phyloP scores from a whole-genome alignment of 2,329 filamentous ascomycete genomes.

The Talaromyces sp. region DNA sequence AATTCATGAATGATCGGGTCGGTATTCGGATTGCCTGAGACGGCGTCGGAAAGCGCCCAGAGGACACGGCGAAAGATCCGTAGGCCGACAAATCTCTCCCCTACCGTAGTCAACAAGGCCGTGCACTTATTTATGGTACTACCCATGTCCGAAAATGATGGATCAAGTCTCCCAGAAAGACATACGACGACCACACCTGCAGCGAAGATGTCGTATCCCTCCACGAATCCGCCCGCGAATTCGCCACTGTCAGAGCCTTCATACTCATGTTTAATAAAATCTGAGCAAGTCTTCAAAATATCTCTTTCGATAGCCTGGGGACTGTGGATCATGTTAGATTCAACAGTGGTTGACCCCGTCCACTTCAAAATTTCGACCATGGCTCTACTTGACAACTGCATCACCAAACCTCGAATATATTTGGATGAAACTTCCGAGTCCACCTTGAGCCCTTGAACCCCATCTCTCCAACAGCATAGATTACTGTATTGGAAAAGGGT shows the following conservation, averaged over 20 bases:
- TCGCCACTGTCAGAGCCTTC: conserved; percentile 14
- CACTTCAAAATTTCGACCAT: conserved; percentile 16
- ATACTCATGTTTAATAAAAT: conserved; percentile 20
- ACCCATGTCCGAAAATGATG: background rate
- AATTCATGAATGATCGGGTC: conserved; percentile 12
- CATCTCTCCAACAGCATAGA: conserved; percentile 21
- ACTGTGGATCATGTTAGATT: conserved; percentile 4
- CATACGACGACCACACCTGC: conserved; percentile 18
- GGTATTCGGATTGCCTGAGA: background rate
- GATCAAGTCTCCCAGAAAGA: background rate
- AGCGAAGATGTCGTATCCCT: conserved; percentile 24
- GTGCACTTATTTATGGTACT: conserved; percentile 18
- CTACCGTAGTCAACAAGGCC: conserved; percentile 17
- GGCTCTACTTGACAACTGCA: conserved; percentile 10
- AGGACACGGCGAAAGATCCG: conserved; percentile 18
- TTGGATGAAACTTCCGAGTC: background rate
- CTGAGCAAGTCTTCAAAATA: conserved; percentile 9
- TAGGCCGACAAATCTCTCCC: conserved; percentile 17
- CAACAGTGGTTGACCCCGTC: conserved; percentile 4
- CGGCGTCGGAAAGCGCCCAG: conserved; percentile 13
- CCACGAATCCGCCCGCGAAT: conserved; percentile 14
- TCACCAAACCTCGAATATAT: background rate
- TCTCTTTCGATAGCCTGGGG: conserved; percentile 7
- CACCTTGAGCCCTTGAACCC: background rate
- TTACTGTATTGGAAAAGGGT: conserved; percentile 20